phyloP scores from a whole-genome alignment of 768 basidiomycete genomes.

The Xerocomellus chrysenteron region DNA sequence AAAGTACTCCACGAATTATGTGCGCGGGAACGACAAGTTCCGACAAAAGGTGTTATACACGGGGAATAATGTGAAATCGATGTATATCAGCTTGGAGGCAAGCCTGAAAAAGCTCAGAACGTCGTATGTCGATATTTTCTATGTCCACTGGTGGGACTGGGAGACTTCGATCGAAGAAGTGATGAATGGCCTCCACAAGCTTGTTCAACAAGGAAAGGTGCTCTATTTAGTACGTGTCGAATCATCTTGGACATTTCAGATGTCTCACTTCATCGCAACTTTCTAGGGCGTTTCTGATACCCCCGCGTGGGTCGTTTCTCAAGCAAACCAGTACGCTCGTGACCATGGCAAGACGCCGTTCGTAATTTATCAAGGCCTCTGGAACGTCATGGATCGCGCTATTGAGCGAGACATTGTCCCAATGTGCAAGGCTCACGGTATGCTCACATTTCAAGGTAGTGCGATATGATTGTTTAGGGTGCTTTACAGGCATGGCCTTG shows the following conservation, averaged over 20 bases:
- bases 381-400: constrained; percentile 36
- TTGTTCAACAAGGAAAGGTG: constrained; percentile 40
- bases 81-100: constrained; percentile 39
- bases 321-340: constrained; percentile 42
- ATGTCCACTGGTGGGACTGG: constrained; percentile 37
- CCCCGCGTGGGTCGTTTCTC: constrained; percentile 42
- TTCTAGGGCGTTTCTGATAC: constrained; percentile 30
- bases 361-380: constrained; percentile 43
- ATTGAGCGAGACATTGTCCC: constrained; percentile 47
- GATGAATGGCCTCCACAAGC: constrained; percentile 38
- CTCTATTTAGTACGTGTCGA: constrained; percentile 30
- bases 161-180: constrained; percentile 41
- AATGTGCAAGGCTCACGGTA: constrained; percentile 17
- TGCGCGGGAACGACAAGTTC: constrained; percentile 9
- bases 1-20: constrained; percentile 26
- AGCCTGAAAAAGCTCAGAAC: constrained; percentile 24
- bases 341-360: constrained; percentile 45
- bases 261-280: background rate
- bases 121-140: constrained; percentile 22
- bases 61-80: constrained; percentile 50
- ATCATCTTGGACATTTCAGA: too few relatives aligned
- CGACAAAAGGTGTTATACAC: constrained; percentile 39
- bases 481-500: constrained; percentile 32
- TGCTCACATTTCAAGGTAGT: too few relatives aligned
- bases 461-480: too few relatives aligned